Evolutionary conservation across 208 protist genomes (phyloP), one percentile per base, ranked within the genome.

Genomic region (Wallacemonas collosoma): DNA sequence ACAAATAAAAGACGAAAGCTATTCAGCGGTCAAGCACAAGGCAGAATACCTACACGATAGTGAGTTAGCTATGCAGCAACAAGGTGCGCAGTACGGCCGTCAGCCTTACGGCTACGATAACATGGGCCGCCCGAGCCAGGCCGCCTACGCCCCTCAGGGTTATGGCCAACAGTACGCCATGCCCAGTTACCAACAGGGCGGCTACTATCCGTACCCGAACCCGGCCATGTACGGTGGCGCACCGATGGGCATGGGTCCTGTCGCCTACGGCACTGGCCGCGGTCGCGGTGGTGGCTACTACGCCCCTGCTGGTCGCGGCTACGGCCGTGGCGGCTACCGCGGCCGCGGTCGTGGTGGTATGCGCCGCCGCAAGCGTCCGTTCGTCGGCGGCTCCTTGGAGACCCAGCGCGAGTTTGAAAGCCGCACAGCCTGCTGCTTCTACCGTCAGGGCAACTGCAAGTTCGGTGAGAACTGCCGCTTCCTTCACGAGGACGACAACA

Each of bases 351-450:
- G 80, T 50, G 83, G 80, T 43, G 83, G 84, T 15, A 81, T 79
- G 71, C 71, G 72, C 36, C 76, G 75, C 44, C 77, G 79, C 60
- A 89, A 87, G 75, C 88, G 87, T 73, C 90, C 85, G 2, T 95
- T 95, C 72, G 90, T 95, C 61, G 90, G 90, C 14, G 90, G 90
- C 45, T 85, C 83, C 15, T 81, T 95, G 57, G 88, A 95, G 79
- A 87, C 86, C 7, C 87, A 93, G 71, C 77, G 83, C 11, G 81
- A 89, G 70, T 95, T 81, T 79, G 88, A 93, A 69, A 72, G 80
- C 55, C 77, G 90, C 61, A 93, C 86, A 35, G 77, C 80, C 47
- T 95, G 91, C 81, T 95, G 91, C 71, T 95, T 95, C 79, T 83
- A 86, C 72, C 75, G 83, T 12, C 88, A 95, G 73, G 88, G 88